A percentile compares a stretch with the other conserved stretches of the same genome.
Conservation (phyloP, 1,139 yeast genomes). For the Saccharomyces hybrid region DNA sequence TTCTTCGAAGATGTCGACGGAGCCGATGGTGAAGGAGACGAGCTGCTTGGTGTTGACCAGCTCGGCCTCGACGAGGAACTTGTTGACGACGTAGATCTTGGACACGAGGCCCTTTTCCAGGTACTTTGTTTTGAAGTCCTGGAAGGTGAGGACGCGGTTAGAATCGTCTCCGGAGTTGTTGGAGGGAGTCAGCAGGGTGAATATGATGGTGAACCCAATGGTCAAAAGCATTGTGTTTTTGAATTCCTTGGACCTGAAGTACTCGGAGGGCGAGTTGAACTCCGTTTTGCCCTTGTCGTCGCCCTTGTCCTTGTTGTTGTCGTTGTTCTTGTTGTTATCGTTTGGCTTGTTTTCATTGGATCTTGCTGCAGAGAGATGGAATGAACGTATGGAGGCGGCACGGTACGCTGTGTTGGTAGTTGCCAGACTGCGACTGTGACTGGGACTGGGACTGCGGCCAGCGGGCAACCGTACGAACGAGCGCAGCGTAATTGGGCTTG, state of each 20-base stretch:
- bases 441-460: neutral
- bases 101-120: conserved; percentile 79
- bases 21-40: conserved; percentile 74
- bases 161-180: conserved; percentile 23
- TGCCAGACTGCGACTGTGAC: neutral
- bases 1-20: conserved; percentile 84
- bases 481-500: neutral
- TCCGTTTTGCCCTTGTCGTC: conserved; percentile 17
- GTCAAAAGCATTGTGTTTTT: conserved; percentile 34
- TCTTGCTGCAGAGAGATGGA: neutral
- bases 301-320: conserved; percentile 7
- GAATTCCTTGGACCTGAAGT: conserved; percentile 37
- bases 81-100: conserved; percentile 67
- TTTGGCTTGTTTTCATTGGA: neutral
- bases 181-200: conserved; percentile 30
- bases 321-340: conserved; percentile 1
- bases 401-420: neutral
- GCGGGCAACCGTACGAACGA: neutral
- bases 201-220: conserved; percentile 34
- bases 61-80: conserved; percentile 71
- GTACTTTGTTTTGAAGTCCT: conserved; percentile 78
- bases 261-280: conserved; percentile 29
- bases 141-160: conserved; percentile 60
- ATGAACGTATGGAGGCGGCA: neutral
- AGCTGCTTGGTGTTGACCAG: conserved; percentile 34